Evolutionary conservation across 345 rosid genomes (phyloP).

Genomic region (Litchi chinensis): DNA sequence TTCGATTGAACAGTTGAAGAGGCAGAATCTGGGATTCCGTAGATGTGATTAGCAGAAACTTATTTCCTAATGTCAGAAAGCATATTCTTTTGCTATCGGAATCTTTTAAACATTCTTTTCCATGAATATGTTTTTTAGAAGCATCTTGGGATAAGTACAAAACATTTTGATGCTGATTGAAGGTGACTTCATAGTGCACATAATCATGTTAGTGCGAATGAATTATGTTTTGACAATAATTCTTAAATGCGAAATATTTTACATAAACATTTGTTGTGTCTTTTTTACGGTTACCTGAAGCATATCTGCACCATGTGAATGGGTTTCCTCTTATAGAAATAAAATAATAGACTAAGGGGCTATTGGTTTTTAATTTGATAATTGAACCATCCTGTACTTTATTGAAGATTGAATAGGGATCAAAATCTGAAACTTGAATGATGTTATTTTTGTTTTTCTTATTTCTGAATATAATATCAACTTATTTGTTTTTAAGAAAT

Average conservation of each 20-base stretch:
- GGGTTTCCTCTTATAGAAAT: neutral
- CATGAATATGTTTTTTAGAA: neutral
- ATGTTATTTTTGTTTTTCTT: no score
- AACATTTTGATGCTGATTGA: slow-evolving; percentile 1
- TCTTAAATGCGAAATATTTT: neutral
- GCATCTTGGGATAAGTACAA: neutral
- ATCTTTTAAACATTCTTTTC: neutral
- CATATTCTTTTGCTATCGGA: neutral
- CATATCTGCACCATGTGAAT: neutral
- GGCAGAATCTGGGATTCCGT: neutral
- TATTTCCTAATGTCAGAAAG: neutral
- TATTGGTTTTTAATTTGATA: no score
- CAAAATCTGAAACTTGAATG: no score
- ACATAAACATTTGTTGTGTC: neutral
- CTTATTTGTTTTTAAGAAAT: no score
- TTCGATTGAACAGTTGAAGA: neutral
- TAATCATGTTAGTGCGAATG: neutral
- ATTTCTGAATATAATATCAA: no score
- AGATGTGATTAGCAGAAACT: neutral
- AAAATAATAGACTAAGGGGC: neutral
- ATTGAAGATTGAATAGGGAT: no score
- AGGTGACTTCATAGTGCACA: neutral
- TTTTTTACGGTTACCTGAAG: neutral
- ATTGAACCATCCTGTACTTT: no score
- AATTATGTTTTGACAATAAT: neutral